A percentile compares a stretch with the other conserved stretches of the same genome.
These are phyloP conservation scores for Vaccinium macrocarpon DNA, from an alignment of 148 eudicot genomes.

Conservation along the genomic window DNA sequence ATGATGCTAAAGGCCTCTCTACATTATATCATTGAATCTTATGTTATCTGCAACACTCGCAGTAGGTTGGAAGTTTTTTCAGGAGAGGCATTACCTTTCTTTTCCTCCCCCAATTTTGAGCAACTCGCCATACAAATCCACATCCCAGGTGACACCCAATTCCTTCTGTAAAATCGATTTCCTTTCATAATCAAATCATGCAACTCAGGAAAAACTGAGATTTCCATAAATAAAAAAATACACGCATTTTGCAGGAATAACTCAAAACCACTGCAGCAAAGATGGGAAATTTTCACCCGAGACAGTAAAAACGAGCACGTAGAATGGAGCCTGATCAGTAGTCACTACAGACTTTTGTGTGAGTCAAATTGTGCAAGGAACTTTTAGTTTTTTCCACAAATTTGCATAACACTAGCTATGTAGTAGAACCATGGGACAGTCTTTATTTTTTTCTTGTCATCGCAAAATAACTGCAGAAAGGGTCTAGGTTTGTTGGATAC, in stretches of 20 bases:
- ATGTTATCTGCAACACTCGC: background rate
- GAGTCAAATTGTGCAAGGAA: too few species aligned
- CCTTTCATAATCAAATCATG: background rate
- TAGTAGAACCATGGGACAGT: too few species aligned
- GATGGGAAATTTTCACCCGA: background rate
- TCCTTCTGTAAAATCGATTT: conserved; percentile 40
- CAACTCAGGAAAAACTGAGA: conserved; percentile 12
- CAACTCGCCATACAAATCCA: conserved; percentile 94
- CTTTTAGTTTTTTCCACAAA: too few species aligned
- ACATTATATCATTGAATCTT: background rate
- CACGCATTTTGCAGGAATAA: background rate
- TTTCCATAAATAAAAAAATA: background rate
- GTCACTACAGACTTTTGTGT: too few species aligned
- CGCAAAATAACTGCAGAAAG: too few species aligned
- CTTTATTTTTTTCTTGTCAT: too few species aligned
- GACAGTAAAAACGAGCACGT: background rate
- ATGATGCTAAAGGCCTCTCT: background rate
- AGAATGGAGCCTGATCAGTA: too few species aligned
- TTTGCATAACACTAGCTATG: too few species aligned
- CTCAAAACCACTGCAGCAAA: conserved; percentile 10
- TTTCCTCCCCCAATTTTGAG: conserved; percentile 99
- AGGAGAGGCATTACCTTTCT: conserved; percentile 57
- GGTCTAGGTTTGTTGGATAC: too few species aligned
- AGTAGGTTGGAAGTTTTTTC: background rate
- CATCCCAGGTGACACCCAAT: conserved; percentile 92